phyloP scores from a whole-genome alignment of 768 basidiomycete species.

The Tricholoma sp. region DNA sequence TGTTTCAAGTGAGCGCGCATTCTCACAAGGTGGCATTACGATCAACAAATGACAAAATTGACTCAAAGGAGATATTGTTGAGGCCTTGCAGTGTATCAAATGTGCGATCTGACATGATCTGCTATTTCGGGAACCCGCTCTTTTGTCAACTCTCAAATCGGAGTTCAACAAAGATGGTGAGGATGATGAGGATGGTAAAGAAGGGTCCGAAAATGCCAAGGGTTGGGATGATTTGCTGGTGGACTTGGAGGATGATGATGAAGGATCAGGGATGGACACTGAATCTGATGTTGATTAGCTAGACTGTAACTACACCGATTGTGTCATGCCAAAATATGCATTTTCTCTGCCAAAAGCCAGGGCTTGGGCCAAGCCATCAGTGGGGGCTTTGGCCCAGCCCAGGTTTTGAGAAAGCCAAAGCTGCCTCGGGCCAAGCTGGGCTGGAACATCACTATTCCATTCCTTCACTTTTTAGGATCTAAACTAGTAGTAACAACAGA shows the following conservation, averaged over 20 bases:
- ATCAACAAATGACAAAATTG: constrained; percentile 1
- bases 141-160: neutral
- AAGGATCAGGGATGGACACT: neutral
- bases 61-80: too few species aligned
- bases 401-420: too few species aligned
- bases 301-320: neutral
- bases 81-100: too few species aligned
- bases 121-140: too few species aligned
- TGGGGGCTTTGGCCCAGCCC: too few species aligned
- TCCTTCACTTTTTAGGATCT: too few species aligned
- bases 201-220: neutral
- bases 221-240: neutral
- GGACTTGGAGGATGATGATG: neutral
- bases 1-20: constrained; percentile 35
- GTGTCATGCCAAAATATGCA: neutral
- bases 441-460: too few species aligned
- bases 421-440: too few species aligned
- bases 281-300: neutral
- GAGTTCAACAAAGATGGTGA: neutral
- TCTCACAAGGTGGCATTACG: constrained; percentile 17
- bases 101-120: too few species aligned
- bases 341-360: neutral
- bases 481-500: too few species aligned
- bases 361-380: too few species aligned
- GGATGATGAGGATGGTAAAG: neutral